A percentile compares a stretch with the other conserved stretches of the same genome.
phyloP scores from a whole-genome alignment of 1,139 yeast genomes.

The Hansenula anomala region DNA sequence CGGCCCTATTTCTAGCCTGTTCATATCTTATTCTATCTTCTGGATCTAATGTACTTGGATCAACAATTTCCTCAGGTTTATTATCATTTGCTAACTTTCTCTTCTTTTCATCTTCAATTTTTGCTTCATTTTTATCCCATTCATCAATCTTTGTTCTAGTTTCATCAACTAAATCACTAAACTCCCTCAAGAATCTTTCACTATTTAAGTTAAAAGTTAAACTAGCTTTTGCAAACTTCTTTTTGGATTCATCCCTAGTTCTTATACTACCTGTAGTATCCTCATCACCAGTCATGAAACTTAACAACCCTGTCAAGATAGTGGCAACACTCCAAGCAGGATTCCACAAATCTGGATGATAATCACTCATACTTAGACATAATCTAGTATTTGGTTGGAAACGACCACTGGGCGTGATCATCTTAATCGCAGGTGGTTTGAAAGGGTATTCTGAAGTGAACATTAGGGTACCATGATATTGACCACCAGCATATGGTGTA shows the following conservation, averaged over 20 bases:
- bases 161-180: constrained; percentile 59
- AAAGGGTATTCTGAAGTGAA: constrained; percentile 89
- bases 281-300: constrained; percentile 74
- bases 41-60: constrained; percentile 34
- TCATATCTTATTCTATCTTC: constrained; percentile 42
- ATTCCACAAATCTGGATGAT: constrained; percentile 92
- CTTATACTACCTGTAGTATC: constrained; percentile 54
- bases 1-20: constrained; percentile 11
- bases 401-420: constrained; percentile 83
- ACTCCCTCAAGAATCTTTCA: constrained; percentile 53
- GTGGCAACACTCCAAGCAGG: constrained; percentile 94
- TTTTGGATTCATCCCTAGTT: constrained; percentile 45
- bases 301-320: constrained; percentile 74
- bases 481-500: constrained; percentile 82
- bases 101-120: constrained; percentile 9
- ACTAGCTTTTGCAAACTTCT: constrained; percentile 46
- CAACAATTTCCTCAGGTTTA: constrained; percentile 15
- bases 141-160: constrained; percentile 32
- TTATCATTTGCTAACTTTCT: constrained; percentile 4
- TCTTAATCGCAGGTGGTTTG: constrained; percentile 86
- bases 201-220: constrained; percentile 56
- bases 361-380: constrained; percentile 87
- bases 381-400: constrained; percentile 74
- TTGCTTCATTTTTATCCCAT: constrained; percentile 9
- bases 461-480: constrained; percentile 80